Evolutionary conservation across 2,329 filamentous ascomycete genomes (phyloP).

Genomic region (Acarospora socialis): DNA sequence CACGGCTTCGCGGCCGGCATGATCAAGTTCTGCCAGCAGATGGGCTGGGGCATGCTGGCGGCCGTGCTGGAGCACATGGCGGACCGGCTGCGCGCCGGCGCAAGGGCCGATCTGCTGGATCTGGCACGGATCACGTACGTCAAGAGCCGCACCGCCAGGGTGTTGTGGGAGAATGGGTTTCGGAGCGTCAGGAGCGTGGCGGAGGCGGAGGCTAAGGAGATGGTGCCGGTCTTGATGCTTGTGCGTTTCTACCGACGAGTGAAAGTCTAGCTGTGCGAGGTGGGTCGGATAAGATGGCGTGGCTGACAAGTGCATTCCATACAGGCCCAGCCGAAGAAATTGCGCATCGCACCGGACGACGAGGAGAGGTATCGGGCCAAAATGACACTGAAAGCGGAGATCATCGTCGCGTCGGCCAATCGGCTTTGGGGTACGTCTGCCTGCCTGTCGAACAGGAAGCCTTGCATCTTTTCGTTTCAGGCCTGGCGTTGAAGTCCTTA

Average conservation of each 20-base stretch:
- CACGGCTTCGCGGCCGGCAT: conserved; percentile 67
- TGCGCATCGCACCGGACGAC: conserved; percentile 34
- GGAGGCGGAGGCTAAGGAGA: conserved; percentile 51
- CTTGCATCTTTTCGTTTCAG: too few relatives aligned
- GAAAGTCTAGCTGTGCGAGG: not conserved
- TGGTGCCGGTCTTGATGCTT: conserved; percentile 59
- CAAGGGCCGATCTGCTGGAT: conserved; percentile 54
- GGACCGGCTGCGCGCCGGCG: conserved; percentile 58
- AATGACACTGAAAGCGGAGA: conserved; percentile 49
- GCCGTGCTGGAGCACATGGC: conserved; percentile 58
- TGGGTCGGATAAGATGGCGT: conserved; percentile 4
- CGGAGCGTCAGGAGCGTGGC: conserved; percentile 53
- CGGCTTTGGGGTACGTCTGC: conserved; percentile 42
- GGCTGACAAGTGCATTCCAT: conserved; percentile 5
- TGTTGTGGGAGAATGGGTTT: conserved; percentile 67
- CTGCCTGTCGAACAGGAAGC: not conserved
- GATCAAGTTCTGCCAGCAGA: conserved; percentile 63
- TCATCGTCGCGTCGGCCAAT: conserved; percentile 56
- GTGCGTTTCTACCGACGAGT: conserved; percentile 24
- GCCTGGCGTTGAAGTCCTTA: too few relatives aligned
- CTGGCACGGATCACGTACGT: conserved; percentile 60
- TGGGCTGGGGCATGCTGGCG: conserved; percentile 54
- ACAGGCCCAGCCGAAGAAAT: conserved; percentile 53
- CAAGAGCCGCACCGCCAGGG: conserved; percentile 59
- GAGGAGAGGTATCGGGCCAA: conserved; percentile 50